Percentiles rank a stretch among this genome's conserved stretches.
Conservation (phyloP, 495 filamentous ascomycete species). For the Elaphomyces granulatus region DNA sequence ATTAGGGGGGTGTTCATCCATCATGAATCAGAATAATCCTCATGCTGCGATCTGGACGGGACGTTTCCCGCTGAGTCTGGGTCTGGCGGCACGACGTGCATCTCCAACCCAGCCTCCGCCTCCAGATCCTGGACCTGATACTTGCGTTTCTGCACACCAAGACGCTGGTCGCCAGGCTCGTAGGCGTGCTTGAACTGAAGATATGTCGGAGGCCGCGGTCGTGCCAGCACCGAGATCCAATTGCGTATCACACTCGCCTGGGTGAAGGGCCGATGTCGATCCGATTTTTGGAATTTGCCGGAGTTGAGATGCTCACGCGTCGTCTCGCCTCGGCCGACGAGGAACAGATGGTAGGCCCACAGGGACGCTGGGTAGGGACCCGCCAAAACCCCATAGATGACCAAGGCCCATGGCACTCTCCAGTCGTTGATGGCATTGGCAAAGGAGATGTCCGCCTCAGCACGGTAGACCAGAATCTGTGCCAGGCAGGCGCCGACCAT, state of each 20-base stretch:
- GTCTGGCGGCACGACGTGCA: slow-evolving; percentile 34
- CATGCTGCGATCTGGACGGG: too few relatives aligned
- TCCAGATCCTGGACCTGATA: slow-evolving; percentile 35
- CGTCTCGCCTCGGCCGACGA: slow-evolving; percentile 82
- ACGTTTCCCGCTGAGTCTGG: background rate
- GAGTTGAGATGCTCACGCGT: slow-evolving; percentile 92
- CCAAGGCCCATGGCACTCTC: slow-evolving; percentile 77
- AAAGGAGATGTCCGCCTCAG: slow-evolving; percentile 47
- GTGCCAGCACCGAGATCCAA: slow-evolving; percentile 64
- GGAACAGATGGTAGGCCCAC: slow-evolving; percentile 75
- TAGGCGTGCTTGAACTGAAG: slow-evolving; percentile 71
- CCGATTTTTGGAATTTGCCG: slow-evolving; percentile 82
- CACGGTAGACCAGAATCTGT: slow-evolving; percentile 62
- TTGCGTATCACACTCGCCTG: slow-evolving; percentile 66
- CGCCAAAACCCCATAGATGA: slow-evolving; percentile 63
- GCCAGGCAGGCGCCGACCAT: slow-evolving; percentile 61
- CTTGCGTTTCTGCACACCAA: slow-evolving; percentile 47
- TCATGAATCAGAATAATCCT: too few relatives aligned
- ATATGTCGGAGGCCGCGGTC: slow-evolving; percentile 80
- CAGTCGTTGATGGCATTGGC: slow-evolving; percentile 47
- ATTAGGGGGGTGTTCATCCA: too few relatives aligned
- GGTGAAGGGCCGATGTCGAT: slow-evolving; percentile 81
- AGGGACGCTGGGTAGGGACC: slow-evolving; percentile 73
- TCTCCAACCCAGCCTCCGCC: slow-evolving; percentile 43
- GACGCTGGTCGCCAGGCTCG: slow-evolving; percentile 70